These are phyloP conservation scores for Pleurotus pulmonarius DNA, from an alignment of 768 basidiomycete genomes.

Conservation along the genomic window DNA sequence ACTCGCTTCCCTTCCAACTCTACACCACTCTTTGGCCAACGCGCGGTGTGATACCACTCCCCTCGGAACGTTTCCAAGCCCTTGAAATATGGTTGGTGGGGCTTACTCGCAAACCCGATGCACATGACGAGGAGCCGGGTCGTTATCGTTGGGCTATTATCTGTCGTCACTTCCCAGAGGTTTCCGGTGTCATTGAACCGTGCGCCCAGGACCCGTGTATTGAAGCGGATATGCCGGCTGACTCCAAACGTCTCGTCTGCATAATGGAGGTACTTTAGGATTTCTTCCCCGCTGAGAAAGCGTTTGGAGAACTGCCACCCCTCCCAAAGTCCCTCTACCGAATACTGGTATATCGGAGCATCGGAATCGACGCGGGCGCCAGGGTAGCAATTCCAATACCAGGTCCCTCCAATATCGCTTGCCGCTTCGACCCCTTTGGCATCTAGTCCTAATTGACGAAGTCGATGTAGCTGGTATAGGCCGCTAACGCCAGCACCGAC, in stretches of 20 bases:
- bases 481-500: slow-evolving; percentile 6
- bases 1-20: slow-evolving; percentile 20
- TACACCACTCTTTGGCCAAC: slow-evolving; percentile 18
- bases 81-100: slow-evolving; percentile 16
- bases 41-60: slow-evolving; percentile 16
- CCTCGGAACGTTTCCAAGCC: slow-evolving; percentile 21
- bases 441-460: background rate
- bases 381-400: slow-evolving; percentile 3
- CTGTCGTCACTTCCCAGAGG: slow-evolving; percentile 19
- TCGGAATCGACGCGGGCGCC: slow-evolving; percentile 8
- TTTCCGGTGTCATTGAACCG: slow-evolving; percentile 14
- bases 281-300: background rate
- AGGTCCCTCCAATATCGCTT: slow-evolving; percentile 15
- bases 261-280: slow-evolving; percentile 18
- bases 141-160: slow-evolving; percentile 12
- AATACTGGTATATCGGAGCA: background rate
- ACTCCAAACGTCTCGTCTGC: slow-evolving; percentile 21
- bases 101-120: slow-evolving; percentile 20
- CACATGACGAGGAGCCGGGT: slow-evolving; percentile 20
- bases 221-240: slow-evolving; percentile 17
- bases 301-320: slow-evolving; percentile 3
- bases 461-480: background rate
- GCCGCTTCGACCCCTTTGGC: background rate
- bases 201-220: slow-evolving; percentile 19
- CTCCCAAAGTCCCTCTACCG: slow-evolving; percentile 6